A percentile compares a stretch with the other conserved stretches of the same genome.
Conservation (phyloP, 768 basidiomycete genomes). For the Ramaria rubella region DNA sequence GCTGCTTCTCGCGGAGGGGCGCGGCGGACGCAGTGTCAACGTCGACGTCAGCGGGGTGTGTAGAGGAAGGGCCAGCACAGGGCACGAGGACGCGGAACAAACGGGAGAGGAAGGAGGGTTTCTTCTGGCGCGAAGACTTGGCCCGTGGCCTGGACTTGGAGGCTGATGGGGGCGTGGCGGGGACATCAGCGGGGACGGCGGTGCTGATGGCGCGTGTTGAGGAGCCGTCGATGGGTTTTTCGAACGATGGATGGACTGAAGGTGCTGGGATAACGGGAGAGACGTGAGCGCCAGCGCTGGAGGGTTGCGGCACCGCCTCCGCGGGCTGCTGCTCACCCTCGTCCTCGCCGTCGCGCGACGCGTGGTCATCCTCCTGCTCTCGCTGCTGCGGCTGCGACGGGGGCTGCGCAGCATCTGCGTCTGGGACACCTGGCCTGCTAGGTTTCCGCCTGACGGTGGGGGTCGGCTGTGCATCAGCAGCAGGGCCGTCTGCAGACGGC, state of each 20-base stretch:
- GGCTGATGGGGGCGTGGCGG: neutral
- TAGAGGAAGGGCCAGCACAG: slow-evolving; percentile 49
- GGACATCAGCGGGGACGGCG: neutral
- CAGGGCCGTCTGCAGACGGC: neutral
- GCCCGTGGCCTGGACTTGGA: neutral
- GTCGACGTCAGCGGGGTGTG: slow-evolving; percentile 27
- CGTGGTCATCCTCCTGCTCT: slow-evolving; percentile 2
- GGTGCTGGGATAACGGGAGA: neutral
- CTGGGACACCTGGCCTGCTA: neutral
- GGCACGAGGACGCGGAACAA: slow-evolving; percentile 59
- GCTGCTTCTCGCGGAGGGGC: slow-evolving; percentile 27
- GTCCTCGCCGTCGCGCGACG: neutral
- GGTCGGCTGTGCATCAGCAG: neutral
- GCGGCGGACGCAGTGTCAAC: slow-evolving; percentile 14
- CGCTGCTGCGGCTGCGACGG: neutral
- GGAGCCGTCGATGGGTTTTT: slow-evolving; percentile 1
- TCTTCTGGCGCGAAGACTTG: slow-evolving; percentile 14
- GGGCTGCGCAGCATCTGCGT: neutral
- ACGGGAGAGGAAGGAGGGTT: slow-evolving; percentile 53
- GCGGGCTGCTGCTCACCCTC: slow-evolving; percentile 5
- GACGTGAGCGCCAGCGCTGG: slow-evolving; percentile 7
- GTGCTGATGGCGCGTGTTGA: neutral
- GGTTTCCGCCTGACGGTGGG: neutral
- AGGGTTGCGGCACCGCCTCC: neutral
- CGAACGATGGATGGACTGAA: neutral